A percentile compares a stretch with the other conserved stretches of the same genome.
Conservation (phyloP, 164 flowering plant genomes). For the Chloranthus sessilifolius region DNA sequence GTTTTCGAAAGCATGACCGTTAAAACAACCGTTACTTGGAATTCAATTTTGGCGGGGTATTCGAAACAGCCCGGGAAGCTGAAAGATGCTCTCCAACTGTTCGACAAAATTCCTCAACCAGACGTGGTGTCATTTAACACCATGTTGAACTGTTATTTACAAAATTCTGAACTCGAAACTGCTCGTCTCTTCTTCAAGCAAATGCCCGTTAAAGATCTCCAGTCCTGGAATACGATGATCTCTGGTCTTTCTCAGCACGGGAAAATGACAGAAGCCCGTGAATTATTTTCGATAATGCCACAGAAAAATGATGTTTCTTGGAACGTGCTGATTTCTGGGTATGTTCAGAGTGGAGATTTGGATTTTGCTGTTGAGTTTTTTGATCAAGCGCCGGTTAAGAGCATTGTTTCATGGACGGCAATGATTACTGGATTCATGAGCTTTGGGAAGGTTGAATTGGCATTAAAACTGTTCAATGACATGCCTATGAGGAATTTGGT, state of each 20-base stretch:
- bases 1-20: constrained; percentile 17
- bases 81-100: constrained; percentile 19
- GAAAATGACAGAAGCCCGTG: constrained; percentile 14
- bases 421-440: constrained; percentile 27
- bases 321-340: constrained; percentile 28
- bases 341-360: constrained; percentile 16
- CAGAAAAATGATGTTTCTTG: constrained; percentile 22
- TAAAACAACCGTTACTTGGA: constrained; percentile 21
- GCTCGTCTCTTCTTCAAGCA: constrained; percentile 17
- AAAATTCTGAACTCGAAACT: constrained; percentile 10
- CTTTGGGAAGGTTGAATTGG: constrained; percentile 15
- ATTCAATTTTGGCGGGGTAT: constrained; percentile 19
- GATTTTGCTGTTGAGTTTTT: constrained; percentile 19
- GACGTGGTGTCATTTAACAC: constrained; percentile 21
- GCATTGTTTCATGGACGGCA: constrained; percentile 26
- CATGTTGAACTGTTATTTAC: constrained; percentile 24
- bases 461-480: constrained; percentile 15
- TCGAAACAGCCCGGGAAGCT: constrained; percentile 21
- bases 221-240: constrained; percentile 30
- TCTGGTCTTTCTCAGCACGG: constrained; percentile 20
- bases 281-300: constrained; percentile 15
- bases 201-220: constrained; percentile 22
- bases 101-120: constrained; percentile 22
- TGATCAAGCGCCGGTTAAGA: constrained; percentile 17
- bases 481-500: constrained; percentile 25